These are phyloP conservation scores for Blastobotrys elegans DNA, from an alignment of 1,139 yeast genomes.

Conservation along the genomic window DNA sequence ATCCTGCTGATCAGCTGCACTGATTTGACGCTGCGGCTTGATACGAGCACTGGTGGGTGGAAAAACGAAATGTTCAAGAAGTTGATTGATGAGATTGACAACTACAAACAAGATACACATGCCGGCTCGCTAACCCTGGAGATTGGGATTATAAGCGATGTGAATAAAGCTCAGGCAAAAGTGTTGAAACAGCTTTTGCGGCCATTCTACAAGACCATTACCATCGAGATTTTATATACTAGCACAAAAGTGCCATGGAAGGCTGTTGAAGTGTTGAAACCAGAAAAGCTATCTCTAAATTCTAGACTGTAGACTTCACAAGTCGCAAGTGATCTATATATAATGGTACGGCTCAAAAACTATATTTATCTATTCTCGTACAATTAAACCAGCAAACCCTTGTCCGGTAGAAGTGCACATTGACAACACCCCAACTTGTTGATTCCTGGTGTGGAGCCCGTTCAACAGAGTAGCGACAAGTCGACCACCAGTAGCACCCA, in stretches of 20 bases:
- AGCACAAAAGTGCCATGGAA: too few relatives aligned
- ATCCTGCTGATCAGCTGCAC: background rate
- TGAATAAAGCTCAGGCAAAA: background rate
- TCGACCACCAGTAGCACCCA: slow-evolving; percentile 42
- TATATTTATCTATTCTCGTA: slow-evolving; percentile 28
- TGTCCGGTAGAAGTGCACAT: slow-evolving; percentile 46
- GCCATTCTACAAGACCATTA: background rate
- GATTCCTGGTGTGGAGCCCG: slow-evolving; percentile 33
- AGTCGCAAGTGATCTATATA: too few relatives aligned
- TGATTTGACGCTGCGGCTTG: background rate
- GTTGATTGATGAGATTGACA: background rate
- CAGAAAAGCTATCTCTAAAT: too few relatives aligned
- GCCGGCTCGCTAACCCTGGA: background rate
- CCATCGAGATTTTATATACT: background rate
- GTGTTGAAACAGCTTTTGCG: background rate
- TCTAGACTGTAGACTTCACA: too few relatives aligned
- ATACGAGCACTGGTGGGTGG: background rate
- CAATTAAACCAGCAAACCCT: slow-evolving; percentile 41
- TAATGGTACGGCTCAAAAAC: too few relatives aligned
- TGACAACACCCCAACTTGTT: slow-evolving; percentile 38
- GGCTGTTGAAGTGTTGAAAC: too few relatives aligned
- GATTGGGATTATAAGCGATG: background rate
- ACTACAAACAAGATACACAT: background rate
- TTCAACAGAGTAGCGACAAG: slow-evolving; percentile 37
- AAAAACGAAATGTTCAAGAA: background rate